Base-by-base conservation (phyloP, 2,329 filamentous ascomycete species). In the Tolypocladium nubicola region DNA sequence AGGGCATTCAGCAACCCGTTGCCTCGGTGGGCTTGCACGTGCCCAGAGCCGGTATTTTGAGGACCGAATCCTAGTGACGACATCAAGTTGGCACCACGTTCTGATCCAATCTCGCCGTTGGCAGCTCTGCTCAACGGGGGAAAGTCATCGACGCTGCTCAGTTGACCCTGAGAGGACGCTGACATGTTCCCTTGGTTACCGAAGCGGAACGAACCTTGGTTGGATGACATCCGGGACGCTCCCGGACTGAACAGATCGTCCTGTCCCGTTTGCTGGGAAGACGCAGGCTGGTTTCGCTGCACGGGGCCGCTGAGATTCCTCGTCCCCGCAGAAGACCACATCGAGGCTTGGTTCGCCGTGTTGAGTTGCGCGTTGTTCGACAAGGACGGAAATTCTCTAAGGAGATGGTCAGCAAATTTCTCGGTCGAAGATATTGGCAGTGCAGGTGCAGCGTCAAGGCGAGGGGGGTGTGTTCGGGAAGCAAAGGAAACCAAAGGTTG, bases 1-100 rank as follows among this genome's bases (percentile, higher is more conserved):
- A 87, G 70, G 4, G 83, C 84, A 65, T 84, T 86, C 52, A 87
- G 70, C 43, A 87, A 73, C 10, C 83, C 83, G 64, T 87, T 87
- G 14, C 79, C 82, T 57, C 81, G 74, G 57, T 72, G 76, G 45
- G 71, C 69, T 57, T 75, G 75, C 55, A 74, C 65, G 23, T 63
- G 61, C 43, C 62, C 65, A 35, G 68, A 61, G 5, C 72, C 68
- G 54, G 72, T 71, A 30, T 70, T 71, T 61, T 79, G 79, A 26
- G 76, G 70, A 45, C 76, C 77, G 59, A 85, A 84, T 8, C 77
- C 78, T 55, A 83, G 64, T 52, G 76, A 78, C 30, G 79, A 78
- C 73, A 84, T 79, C 56, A 84, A 61, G 61, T 70, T 79, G 30
- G 75, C 71, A 33, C 71, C 72, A 40, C 81, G 78, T 59, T 85